Base-by-base conservation (phyloP, 371 early-diverging fungal species). In the Blakeslea trispora region DNA sequence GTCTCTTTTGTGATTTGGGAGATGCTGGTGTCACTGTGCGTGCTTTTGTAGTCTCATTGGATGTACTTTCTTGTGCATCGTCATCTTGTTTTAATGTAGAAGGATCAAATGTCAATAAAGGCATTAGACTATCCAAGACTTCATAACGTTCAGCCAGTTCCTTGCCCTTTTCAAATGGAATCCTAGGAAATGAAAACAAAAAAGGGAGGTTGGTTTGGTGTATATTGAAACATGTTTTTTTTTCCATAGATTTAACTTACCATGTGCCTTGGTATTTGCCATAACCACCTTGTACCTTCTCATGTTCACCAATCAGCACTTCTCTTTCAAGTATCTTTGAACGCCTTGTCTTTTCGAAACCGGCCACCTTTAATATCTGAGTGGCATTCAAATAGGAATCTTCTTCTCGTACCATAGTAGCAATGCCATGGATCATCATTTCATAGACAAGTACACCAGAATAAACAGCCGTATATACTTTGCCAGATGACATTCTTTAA, bases 281-380 rank as follows among this genome's bases (percentile, higher is more conserved):
- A 74, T 96, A 96, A 23, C 98, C 98, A 17, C 98, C 98, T 77
- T 97, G 97, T 19, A 98, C 91, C 72, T 96, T 96, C 63, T 98
- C 97, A 64, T 92, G 94, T 40, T 83, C 82, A 9, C 93, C 95
- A 22, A 74, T 78, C 45, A 89, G 72, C 4, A 95, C 85, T 66
- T 93, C 93, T 58, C 86, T 82, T 63, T 97, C 98, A 14, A 98
- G 84, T 55, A 97, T 94, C 64, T 93, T 92, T 17, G 96, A 94
- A 42, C 98, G 80, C 66, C 83, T 85, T 23, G 89, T 89, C 73
- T 97, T 97, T 50, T 96, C 98, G 57, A 94, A 84, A 18, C 90
- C 89, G 14, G 96, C 98, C 24, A 95, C 92, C 76, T 98, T 98
- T 45, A 98, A 85, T 40, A 98, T 92, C 72, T 98, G 98, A 1